phyloP scores from a whole-genome alignment of 2,329 filamentous ascomycete genomes.

The Chrysosporium queenslandicum region DNA sequence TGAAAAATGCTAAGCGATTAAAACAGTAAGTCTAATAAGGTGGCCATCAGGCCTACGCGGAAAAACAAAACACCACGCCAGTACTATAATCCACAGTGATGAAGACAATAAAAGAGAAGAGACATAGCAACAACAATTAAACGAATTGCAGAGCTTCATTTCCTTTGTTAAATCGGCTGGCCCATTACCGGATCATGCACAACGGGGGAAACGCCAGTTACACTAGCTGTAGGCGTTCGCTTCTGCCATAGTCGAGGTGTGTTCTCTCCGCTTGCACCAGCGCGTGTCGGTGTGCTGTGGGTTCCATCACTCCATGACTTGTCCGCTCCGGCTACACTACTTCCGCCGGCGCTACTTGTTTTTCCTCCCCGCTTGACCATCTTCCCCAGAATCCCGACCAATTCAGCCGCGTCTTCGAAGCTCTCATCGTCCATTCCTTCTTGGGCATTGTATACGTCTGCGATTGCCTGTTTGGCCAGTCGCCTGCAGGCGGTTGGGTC shows the following conservation, averaged over 20 bases:
- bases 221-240: background rate
- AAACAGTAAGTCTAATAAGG: background rate
- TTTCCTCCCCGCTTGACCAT: slow-evolving; percentile 69
- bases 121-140: background rate
- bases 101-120: background rate
- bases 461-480: slow-evolving; percentile 71
- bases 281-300: slow-evolving; percentile 21
- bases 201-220: slow-evolving; percentile 4
- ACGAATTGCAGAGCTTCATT: background rate
- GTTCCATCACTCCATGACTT: slow-evolving; percentile 27
- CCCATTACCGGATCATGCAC: background rate
- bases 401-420: slow-evolving; percentile 80
- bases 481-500: slow-evolving; percentile 65
- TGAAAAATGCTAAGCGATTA: background rate
- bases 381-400: slow-evolving; percentile 74
- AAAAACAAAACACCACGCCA: background rate
- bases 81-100: background rate
- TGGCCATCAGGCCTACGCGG: background rate
- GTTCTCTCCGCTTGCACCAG: slow-evolving; percentile 7
- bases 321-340: slow-evolving; percentile 26
- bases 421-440: slow-evolving; percentile 94
- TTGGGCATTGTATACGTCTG: slow-evolving; percentile 80
- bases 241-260: slow-evolving; percentile 15
- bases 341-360: slow-evolving; percentile 23
- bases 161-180: slow-evolving; percentile 3